A percentile compares a stretch with the other conserved stretches of the same genome.
Evolutionary conservation across 2,329 filamentous ascomycete genomes (phyloP).

Genomic region (Ascochyta rabiei): DNA sequence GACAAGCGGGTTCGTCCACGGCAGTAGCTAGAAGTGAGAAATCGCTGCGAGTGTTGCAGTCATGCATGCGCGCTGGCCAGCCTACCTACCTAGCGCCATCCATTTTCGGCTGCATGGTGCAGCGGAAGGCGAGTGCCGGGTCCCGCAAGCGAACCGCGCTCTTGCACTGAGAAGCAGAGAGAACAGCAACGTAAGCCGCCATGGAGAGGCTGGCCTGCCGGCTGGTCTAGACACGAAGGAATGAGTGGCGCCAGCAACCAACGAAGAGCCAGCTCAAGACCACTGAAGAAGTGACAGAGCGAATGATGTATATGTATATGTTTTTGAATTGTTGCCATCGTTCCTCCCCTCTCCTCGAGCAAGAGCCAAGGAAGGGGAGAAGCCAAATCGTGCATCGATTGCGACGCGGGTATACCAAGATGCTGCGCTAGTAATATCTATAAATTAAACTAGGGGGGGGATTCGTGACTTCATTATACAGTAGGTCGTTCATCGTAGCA

Average conservation of each 20-base stretch:
- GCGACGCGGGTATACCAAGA: slow-evolving; percentile 17
- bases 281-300: slow-evolving; percentile 1
- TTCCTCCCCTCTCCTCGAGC: slow-evolving; percentile 6
- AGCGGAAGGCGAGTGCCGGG: slow-evolving; percentile 6
- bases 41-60: slow-evolving; percentile 13
- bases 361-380: not conserved
- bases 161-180: not conserved
- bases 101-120: slow-evolving; percentile 9
- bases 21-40: slow-evolving; percentile 10
- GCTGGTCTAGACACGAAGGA: slow-evolving; percentile 2
- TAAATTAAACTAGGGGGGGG: not conserved
- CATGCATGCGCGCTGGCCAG: slow-evolving; percentile 8
- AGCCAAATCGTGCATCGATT: not conserved
- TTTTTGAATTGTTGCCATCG: not conserved
- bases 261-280: not conserved
- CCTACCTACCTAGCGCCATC: not conserved
- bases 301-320: not conserved
- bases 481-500: slow-evolving; percentile 8
- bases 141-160: slow-evolving; percentile 10
- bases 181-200: not conserved
- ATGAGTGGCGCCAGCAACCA: slow-evolving; percentile 1
- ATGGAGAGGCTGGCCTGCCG: not conserved
- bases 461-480: slow-evolving; percentile 7
- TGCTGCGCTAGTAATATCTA: slow-evolving; percentile 15
- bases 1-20: slow-evolving; percentile 2